These are phyloP conservation scores for Talaromyces sp. DNA, from an alignment of 2,329 filamentous ascomycete species.

Conservation along the genomic window DNA sequence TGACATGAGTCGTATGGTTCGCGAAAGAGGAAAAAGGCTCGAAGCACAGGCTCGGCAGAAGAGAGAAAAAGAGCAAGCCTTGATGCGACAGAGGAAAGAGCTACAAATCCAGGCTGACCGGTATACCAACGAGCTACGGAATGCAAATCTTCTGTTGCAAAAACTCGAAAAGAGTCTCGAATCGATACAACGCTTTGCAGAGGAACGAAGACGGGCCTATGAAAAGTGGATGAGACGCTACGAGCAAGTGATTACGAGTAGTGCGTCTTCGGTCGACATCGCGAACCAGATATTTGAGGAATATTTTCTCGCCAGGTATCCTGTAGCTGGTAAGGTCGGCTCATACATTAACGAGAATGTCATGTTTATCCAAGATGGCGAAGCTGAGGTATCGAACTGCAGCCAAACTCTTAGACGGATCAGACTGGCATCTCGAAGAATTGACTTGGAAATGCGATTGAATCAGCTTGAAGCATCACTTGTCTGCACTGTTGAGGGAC, in stretches of 20 bases:
- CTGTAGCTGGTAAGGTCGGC: neutral
- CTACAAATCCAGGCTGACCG: neutral
- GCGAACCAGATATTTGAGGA: slow-evolving; percentile 8
- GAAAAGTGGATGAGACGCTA: slow-evolving; percentile 6
- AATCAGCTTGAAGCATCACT: neutral
- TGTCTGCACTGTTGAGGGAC: neutral
- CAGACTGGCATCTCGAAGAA: slow-evolving; percentile 3
- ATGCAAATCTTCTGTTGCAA: neutral
- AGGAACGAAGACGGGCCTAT: slow-evolving; percentile 2
- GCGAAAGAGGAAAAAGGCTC: neutral
- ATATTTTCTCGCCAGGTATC: slow-evolving; percentile 1
- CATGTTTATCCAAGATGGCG: neutral
- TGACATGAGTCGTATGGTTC: slow-evolving; percentile 14
- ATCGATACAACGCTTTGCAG: neutral
- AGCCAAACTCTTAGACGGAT: slow-evolving; percentile 6
- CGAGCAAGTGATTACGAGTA: neutral
- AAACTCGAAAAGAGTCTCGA: neutral
- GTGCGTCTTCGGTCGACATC: neutral
- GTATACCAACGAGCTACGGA: neutral
- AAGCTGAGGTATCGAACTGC: neutral
- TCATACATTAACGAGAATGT: neutral
- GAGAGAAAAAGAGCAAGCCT: slow-evolving; percentile 5
- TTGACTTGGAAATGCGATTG: slow-evolving; percentile 6
- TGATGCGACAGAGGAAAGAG: slow-evolving; percentile 1
- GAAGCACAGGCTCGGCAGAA: slow-evolving; percentile 3